Base-by-base conservation (phyloP, 2,329 filamentous ascomycete genomes). In the Chrysosporium queenslandicum region DNA sequence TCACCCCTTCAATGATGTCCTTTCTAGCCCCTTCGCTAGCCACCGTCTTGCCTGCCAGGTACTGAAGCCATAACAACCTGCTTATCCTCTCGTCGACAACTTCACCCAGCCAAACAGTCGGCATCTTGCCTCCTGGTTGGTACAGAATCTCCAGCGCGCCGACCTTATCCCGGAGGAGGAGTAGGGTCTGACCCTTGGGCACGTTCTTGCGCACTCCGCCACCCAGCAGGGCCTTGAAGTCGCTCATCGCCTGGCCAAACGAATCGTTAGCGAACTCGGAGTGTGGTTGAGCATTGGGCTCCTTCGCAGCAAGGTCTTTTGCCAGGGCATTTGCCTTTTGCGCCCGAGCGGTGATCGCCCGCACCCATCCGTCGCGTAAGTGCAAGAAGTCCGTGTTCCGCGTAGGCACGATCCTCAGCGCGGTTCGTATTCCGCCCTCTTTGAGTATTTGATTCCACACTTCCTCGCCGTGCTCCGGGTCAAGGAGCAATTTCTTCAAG, bases 341-440 rank as follows among this genome's bases (percentile, higher is more conserved):
- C 2, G 85, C 83, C 30, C 85, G 81, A 7, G 80, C 83, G 50
- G 86, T 86, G 58, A 98, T 85, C 20, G 87, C 86, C 4, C 89
- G 80, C 54, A 96, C 87, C 73, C 90, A 94, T 1, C 87, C 92
- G 64, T 98, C 92, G 37, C 91, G 81, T 56, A 98, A 70, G 67
- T 98, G 92, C 58, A 84, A 81, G 69, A 96, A 97, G 68, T 97
- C 90, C 16, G 92, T 98, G 68, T 94, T 89, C 34, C 88, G 78
- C n/a, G 88, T 89, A 0, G 92, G 92, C 2, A 91, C 82, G 57
- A 98, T 85, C 42, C 91, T 80, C 71, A 94, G 82, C 0, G 83
- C 79, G 23, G 83, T 91, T 51, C 88, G 77, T n/a, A 91, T 80
- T 0, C 81, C 77, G 2, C 80, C 76, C 0, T 82, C 74, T 53